phyloP scores from a whole-genome alignment of 2,329 filamentous ascomycete genomes.

The Claviceps cyperi region DNA sequence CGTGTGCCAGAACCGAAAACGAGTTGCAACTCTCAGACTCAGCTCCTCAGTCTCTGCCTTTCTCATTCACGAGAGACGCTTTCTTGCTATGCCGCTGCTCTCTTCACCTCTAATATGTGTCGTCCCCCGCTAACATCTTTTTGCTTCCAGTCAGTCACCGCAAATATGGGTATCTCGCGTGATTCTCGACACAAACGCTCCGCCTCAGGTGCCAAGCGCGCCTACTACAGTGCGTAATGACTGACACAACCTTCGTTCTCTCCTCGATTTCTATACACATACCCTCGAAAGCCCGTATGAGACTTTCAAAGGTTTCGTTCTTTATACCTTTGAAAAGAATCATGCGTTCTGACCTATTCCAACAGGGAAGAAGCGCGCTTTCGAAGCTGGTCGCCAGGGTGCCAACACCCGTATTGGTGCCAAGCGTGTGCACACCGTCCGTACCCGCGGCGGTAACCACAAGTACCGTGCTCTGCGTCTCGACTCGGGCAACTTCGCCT shows the following conservation, averaged over 20 bases:
- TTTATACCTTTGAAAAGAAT: conserved; percentile 12
- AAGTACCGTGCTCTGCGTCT: conserved; percentile 99
- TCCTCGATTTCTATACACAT: conserved; percentile 5
- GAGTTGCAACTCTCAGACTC: neutral
- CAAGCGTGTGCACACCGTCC: conserved; percentile 94
- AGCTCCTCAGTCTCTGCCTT: too few species aligned
- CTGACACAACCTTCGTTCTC: too few species aligned
- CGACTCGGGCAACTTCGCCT: conserved; percentile 98
- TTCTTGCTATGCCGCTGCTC: neutral
- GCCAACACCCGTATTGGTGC: conserved; percentile 98
- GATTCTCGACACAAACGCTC: conserved; percentile 99
- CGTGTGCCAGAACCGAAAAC: neutral
- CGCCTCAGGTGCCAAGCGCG: conserved; percentile 95
- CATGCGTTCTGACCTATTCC: conserved; percentile 63
- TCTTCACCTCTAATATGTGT: neutral
- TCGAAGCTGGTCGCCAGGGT: conserved; percentile 99
- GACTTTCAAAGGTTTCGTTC: conserved; percentile 4
- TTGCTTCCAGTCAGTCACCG: conserved; percentile 39
- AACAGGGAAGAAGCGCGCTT: conserved; percentile 89
- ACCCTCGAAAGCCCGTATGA: conserved; percentile 53
- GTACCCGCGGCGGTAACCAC: conserved; percentile 95
- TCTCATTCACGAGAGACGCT: neutral
- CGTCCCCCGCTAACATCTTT: conserved; percentile 9
- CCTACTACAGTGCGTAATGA: conserved; percentile 74
- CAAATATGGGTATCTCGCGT: conserved; percentile 98